Conservation (phyloP, 495 filamentous ascomycete species). For the Xylaria castorea region DNA sequence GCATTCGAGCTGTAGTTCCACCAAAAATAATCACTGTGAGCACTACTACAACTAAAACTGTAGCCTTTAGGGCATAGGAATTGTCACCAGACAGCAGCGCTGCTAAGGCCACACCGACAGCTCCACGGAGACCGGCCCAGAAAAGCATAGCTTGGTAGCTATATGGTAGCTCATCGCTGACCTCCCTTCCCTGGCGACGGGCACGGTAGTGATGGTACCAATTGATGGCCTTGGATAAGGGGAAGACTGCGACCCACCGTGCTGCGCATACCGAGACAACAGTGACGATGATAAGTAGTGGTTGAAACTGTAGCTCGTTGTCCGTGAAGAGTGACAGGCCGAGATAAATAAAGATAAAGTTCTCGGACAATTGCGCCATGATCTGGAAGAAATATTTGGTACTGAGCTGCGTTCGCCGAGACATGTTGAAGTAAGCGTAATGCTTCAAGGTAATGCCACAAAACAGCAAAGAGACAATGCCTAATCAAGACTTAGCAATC, state of each 20-base stretch:
- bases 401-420: conserved; percentile 92
- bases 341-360: conserved; percentile 99
- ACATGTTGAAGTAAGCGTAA: conserved; percentile 99
- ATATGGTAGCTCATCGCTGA: conserved; percentile 87
- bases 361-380: conserved; percentile 92
- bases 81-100: conserved; percentile 83
- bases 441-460: conserved; percentile 98
- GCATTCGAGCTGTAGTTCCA: conserved; percentile 97
- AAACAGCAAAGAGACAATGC: conserved; percentile 95
- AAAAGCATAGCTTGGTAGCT: conserved; percentile 97
- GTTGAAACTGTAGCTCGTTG: conserved; percentile 84
- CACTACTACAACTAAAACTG: conserved; percentile 95
- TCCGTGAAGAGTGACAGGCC: conserved; percentile 94
- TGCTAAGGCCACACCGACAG: conserved; percentile 95
- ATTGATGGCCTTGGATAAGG: conserved; percentile 87
- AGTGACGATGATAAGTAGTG: conserved; percentile 92
- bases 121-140: conserved; percentile 95
- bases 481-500: conserved; percentile 53
- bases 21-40: conserved; percentile 98
- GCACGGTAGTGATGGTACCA: conserved; percentile 93
- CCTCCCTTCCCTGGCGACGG: conserved; percentile 75
- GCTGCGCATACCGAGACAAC: conserved; percentile 90
- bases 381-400: conserved; percentile 98
- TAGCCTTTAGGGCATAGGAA: conserved; percentile 79
- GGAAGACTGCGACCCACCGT: conserved; percentile 92